Evolutionary conservation across 2,329 filamentous ascomycete species (phyloP).

Genomic region (Blastomyces percursus): DNA sequence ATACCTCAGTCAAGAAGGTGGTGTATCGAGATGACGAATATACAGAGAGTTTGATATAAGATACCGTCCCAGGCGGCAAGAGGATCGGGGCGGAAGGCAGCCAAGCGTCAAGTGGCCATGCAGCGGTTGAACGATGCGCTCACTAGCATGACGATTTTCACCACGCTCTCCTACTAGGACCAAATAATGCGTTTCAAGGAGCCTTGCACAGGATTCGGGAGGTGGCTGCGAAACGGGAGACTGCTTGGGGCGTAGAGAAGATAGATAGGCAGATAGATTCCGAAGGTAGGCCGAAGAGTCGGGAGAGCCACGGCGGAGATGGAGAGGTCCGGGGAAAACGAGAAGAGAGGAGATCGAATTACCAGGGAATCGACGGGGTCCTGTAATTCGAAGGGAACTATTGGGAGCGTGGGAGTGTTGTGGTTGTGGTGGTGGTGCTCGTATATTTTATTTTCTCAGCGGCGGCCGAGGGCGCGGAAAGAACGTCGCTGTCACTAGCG

Average conservation of each 20-base stretch:
- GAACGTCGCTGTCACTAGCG: neutral
- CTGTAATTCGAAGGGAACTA: neutral
- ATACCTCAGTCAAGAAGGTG: neutral
- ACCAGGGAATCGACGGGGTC: neutral
- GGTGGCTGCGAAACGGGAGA: neutral
- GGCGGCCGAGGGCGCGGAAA: neutral
- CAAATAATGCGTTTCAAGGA: neutral
- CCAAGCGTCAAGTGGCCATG: slow-evolving; percentile 2
- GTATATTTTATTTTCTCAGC: neutral
- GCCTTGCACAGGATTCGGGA: neutral
- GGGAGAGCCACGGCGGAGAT: neutral
- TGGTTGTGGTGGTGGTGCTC: neutral
- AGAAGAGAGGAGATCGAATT: neutral
- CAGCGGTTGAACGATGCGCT: neutral
- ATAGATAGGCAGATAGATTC: neutral
- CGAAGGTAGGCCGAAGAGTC: neutral
- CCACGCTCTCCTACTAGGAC: neutral
- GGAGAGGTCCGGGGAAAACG: neutral
- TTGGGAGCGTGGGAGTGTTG: neutral
- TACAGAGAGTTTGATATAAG: neutral
- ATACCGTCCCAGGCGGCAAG: neutral
- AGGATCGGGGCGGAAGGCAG: neutral
- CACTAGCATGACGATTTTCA: neutral
- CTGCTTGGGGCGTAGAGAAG: neutral
- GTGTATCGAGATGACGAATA: neutral